Conservation (phyloP, 345 rosid genomes). For the Tarenaya hassleriana region DNA sequence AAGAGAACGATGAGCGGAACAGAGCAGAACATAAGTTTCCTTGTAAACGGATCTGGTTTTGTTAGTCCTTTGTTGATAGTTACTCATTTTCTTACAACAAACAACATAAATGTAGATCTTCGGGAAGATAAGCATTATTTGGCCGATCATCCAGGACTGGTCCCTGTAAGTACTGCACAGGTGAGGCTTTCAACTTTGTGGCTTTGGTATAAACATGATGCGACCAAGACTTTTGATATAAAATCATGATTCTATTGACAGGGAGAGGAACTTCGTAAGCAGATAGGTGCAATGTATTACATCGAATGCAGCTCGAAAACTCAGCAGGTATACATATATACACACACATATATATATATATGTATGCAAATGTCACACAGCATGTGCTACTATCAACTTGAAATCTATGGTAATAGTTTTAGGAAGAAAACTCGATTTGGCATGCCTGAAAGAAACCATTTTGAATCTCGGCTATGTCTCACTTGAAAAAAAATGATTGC, state of each 20-base stretch:
- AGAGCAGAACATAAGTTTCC: background rate
- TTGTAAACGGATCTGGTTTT: conserved; percentile 12
- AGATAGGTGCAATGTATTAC: conserved; percentile 85
- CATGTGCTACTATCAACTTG: no score
- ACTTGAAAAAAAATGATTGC: background rate
- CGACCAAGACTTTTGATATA: background rate
- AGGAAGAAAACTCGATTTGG: no score
- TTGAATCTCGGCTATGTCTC: background rate
- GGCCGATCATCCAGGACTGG: conserved; percentile 92
- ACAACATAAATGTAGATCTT: conserved; percentile 55
- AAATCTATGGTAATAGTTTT: no score
- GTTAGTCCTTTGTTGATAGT: conserved; percentile 15
- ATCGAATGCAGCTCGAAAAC: conserved; percentile 98
- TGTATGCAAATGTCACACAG: no score
- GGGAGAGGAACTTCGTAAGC: conserved; percentile 98
- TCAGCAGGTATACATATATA: conserved; percentile 89
- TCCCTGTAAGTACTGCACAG: conserved; percentile 89
- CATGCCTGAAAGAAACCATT: conserved; percentile 1
- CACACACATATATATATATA: no score
- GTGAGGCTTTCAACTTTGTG: conserved; percentile 30
- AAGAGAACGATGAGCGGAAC: conserved; percentile 2
- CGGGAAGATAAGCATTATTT: conserved; percentile 92
- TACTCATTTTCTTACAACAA: no score
- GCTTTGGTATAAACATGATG: background rate
- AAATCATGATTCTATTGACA: conserved; percentile 20